A percentile compares a stretch with the other conserved stretches of the same genome.
phyloP scores from a whole-genome alignment of 2,329 filamentous ascomycete genomes.

The Aspergillaceae sp. region DNA sequence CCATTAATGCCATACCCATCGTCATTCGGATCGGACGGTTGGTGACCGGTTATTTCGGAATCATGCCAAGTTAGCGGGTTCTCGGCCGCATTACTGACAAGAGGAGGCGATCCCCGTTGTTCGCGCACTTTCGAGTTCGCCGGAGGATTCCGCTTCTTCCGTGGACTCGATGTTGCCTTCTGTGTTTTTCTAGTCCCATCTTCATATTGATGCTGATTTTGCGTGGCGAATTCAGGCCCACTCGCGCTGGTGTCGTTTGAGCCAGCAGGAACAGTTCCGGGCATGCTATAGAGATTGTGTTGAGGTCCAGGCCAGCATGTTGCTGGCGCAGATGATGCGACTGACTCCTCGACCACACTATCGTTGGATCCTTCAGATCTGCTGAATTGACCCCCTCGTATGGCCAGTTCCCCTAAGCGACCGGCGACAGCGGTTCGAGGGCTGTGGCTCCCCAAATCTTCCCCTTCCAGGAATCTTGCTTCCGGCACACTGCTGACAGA shows the following conservation, averaged over 20 bases:
- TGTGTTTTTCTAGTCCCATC: conserved; percentile 7
- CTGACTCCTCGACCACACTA: conserved; percentile 6
- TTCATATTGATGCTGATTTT: conserved; percentile 5
- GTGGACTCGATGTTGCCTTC: conserved; percentile 11
- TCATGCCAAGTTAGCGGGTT: conserved; percentile 47
- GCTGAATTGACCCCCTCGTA: conserved; percentile 23
- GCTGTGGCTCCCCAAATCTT: conserved; percentile 26
- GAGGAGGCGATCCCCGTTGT: conserved; percentile 27
- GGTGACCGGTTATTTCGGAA: conserved; percentile 54
- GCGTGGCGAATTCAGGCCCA: conserved; percentile 6
- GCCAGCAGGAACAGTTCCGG: conserved; percentile 9
- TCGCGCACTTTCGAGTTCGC: conserved; percentile 18
- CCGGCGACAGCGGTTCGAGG: conserved; percentile 33
- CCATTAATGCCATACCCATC: conserved; percentile 58
- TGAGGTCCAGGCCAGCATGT: conserved; percentile 6
- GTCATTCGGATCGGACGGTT: conserved; percentile 48
- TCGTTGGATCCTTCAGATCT: conserved; percentile 10
- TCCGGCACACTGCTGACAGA: conserved; percentile 26
- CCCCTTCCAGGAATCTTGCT: conserved; percentile 21
- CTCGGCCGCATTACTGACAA: conserved; percentile 15
- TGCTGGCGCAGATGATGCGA: conserved; percentile 7
- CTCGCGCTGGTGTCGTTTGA: conserved; percentile 5
- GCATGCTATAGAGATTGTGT: conserved; percentile 10
- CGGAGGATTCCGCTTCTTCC: conserved; percentile 14
- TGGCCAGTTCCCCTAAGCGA: conserved; percentile 32